phyloP scores from a whole-genome alignment of 164 flowering plant genomes.

The Chloranthus sessilifolius region DNA sequence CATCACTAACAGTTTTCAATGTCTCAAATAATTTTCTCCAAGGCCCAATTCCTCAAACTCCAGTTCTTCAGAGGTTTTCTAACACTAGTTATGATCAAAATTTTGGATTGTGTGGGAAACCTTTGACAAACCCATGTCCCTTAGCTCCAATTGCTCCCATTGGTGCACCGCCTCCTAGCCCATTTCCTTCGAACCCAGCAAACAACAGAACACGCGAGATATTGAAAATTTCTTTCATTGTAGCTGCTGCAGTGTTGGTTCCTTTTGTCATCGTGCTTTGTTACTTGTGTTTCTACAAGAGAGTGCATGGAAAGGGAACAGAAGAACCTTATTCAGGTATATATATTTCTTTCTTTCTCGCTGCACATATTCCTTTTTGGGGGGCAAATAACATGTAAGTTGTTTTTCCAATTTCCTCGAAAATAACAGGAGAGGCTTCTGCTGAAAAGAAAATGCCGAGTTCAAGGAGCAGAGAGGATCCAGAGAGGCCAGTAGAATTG shows the following conservation, averaged over 20 bases:
- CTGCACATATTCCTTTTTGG: no score
- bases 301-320: slow-evolving; percentile 6
- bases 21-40: slow-evolving; percentile 15
- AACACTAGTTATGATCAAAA: slow-evolving; percentile 37
- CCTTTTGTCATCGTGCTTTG: slow-evolving; percentile 21
- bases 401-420: slow-evolving; percentile 3
- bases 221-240: slow-evolving; percentile 31
- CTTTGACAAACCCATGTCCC: slow-evolving; percentile 29
- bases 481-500: slow-evolving; percentile 26
- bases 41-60: slow-evolving; percentile 14
- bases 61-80: slow-evolving; percentile 33
- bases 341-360: background rate
- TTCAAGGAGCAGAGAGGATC: slow-evolving; percentile 27
- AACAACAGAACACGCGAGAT: no score
- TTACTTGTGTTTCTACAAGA: slow-evolving; percentile 22
- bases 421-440: slow-evolving; percentile 8
- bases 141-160: slow-evolving; percentile 13
- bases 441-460: no score
- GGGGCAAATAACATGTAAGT: no score
- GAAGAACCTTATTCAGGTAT: slow-evolving; percentile 12
- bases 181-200: background rate
- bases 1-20: slow-evolving; percentile 6
- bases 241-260: slow-evolving; percentile 26
- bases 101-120: slow-evolving; percentile 42
- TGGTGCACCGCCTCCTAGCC: slow-evolving; percentile 12